phyloP scores from a whole-genome alignment of 1,139 yeast species.

The Kurtzmaniella natalensis region DNA sequence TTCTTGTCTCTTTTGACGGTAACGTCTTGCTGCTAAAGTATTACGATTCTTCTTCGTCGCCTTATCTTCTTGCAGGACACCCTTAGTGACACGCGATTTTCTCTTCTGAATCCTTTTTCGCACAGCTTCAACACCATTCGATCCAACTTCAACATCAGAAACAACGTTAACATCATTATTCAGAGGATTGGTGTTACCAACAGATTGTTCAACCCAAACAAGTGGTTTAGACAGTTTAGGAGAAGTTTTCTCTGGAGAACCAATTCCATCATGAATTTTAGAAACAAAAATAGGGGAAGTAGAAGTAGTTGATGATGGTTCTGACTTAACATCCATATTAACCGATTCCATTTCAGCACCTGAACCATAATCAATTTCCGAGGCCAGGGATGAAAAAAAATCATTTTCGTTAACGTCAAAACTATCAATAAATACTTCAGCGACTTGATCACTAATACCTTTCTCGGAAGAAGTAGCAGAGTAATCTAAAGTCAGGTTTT shows the following conservation, averaged over 20 bases:
- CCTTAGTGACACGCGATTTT: background rate
- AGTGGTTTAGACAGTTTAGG: background rate
- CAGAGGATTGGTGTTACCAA: background rate
- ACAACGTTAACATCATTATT: background rate
- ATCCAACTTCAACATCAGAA: background rate
- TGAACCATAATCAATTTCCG: background rate
- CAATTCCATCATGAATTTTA: too few relatives aligned
- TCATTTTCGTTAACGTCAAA: background rate
- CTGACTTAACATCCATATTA: too few relatives aligned
- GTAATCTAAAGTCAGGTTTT: background rate
- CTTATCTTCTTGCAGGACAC: background rate
- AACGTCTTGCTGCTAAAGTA: constrained; percentile 19
- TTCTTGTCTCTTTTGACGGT: constrained; percentile 15
- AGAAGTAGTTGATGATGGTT: too few relatives aligned
- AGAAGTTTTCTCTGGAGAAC: too few relatives aligned
- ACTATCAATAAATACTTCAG: background rate
- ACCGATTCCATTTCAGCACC: background rate
- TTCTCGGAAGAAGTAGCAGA: background rate
- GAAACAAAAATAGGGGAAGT: too few relatives aligned
- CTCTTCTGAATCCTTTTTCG: constrained; percentile 1
- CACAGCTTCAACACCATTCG: background rate
- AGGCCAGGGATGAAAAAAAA: background rate
- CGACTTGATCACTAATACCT: background rate
- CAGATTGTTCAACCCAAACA: constrained; percentile 2
- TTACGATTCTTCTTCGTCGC: constrained; percentile 8